A percentile compares a stretch with the other conserved stretches of the same genome.
Conservation (phyloP, 805 yeast genomes). For the Saccharomycopsis oosterbeekiorum region DNA sequence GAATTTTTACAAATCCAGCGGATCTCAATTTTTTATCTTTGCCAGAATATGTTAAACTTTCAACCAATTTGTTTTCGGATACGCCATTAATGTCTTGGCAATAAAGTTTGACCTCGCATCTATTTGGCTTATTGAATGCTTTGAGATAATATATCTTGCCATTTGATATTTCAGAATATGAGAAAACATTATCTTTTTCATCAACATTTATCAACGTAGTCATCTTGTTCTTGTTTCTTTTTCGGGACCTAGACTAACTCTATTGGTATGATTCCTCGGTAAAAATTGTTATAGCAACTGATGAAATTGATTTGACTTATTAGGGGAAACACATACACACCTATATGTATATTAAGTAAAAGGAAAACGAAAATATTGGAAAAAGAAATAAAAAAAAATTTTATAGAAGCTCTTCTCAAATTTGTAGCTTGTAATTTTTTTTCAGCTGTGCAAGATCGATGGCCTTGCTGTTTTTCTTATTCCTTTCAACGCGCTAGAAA, state of each 20-base stretch:
- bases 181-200: not conserved
- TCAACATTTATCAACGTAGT: not conserved
- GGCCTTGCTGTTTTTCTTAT: not conserved
- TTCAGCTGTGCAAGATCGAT: not conserved
- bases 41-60: not conserved
- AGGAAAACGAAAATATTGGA: too few species aligned
- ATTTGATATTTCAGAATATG: not conserved
- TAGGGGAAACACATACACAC: too few species aligned
- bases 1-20: conserved; percentile 4
- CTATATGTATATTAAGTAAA: too few species aligned
- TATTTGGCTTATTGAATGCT: conserved; percentile 10
- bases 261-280: too few species aligned
- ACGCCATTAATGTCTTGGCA: not conserved
- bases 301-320: too few species aligned
- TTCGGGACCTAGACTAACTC: too few species aligned
- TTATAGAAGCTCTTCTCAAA: not conserved
- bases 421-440: not conserved
- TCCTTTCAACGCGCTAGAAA: not conserved
- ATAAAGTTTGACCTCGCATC: conserved; percentile 8
- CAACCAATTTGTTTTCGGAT: not conserved
- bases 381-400: not conserved
- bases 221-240: not conserved
- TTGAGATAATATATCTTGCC: not conserved
- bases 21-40: not conserved
- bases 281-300: too few species aligned